A percentile compares a stretch with the other conserved stretches of the same genome.
Conservation (phyloP, 176 grass and related monocot genomes). For the Tillandsia leiboldiana region DNA sequence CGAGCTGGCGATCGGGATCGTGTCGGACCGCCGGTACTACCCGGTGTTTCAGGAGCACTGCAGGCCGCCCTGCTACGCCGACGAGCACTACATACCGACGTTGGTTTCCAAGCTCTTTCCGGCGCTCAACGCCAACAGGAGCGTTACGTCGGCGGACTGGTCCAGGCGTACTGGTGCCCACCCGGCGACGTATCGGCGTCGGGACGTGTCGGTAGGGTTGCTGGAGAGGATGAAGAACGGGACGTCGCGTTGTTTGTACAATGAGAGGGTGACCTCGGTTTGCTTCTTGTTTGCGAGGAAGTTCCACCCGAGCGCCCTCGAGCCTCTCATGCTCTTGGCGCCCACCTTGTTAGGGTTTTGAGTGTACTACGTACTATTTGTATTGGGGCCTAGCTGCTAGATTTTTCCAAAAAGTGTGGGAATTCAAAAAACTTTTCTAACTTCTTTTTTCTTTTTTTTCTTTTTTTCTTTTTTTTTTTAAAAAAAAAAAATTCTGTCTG, state of each 20-base stretch:
- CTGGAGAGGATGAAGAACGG: conserved; percentile 13
- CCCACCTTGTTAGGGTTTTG: background rate
- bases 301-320: conserved; percentile 20
- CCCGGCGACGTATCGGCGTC: conserved; percentile 8
- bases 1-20: conserved; percentile 9
- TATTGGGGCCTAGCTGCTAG: too few relatives aligned
- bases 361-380: background rate
- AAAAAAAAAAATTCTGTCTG: too few relatives aligned
- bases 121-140: conserved; percentile 17
- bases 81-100: conserved; percentile 39
- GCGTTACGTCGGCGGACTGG: conserved; percentile 31
- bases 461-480: too few relatives aligned
- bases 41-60: conserved; percentile 22
- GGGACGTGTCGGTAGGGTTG: conserved; percentile 15
- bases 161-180: conserved; percentile 13
- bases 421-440: too few relatives aligned
- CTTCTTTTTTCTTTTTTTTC: too few relatives aligned
- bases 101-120: conserved; percentile 18
- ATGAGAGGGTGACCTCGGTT: background rate
- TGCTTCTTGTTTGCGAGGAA: conserved; percentile 43
- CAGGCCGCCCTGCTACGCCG: conserved; percentile 24
- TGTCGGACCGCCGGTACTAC: conserved; percentile 22
- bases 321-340: conserved; percentile 23
- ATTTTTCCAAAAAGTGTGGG: too few relatives aligned
- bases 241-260: conserved; percentile 5